Percentiles rank a stretch among this genome's conserved stretches.
These are phyloP conservation scores for Pleurotus cornucopiae DNA, from an alignment of 768 basidiomycete genomes.

Conservation along the genomic window DNA sequence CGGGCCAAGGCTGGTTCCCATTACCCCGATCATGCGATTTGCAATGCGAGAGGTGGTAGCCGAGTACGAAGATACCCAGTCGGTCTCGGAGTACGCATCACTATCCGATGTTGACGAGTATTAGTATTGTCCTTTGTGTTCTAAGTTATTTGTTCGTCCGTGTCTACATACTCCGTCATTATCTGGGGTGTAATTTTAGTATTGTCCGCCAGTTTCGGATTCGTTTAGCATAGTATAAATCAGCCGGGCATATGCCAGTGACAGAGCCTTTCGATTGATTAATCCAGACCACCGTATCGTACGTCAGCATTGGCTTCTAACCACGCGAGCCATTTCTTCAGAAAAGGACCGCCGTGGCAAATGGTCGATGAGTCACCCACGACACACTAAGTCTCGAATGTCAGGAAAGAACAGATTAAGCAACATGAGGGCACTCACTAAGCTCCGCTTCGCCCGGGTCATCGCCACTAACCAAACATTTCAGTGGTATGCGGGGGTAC, in stretches of 20 bases:
- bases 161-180: not conserved
- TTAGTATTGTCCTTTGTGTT: slow-evolving; percentile 20
- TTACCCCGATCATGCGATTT: slow-evolving; percentile 76
- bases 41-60: slow-evolving; percentile 83
- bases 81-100: slow-evolving; percentile 76
- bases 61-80: slow-evolving; percentile 76
- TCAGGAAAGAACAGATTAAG: not conserved
- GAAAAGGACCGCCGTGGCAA: slow-evolving; percentile 73
- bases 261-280: slow-evolving; percentile 9
- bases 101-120: slow-evolving; percentile 78
- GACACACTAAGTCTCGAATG: slow-evolving; percentile 55
- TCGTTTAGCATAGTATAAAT: not conserved
- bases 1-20: slow-evolving; percentile 73
- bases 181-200: not conserved
- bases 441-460: slow-evolving; percentile 86
- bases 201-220: not conserved
- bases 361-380: slow-evolving; percentile 95
- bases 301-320: slow-evolving; percentile 89
- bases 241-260: not conserved
- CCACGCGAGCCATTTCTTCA: slow-evolving; percentile 91
- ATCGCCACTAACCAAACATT: slow-evolving; percentile 59
- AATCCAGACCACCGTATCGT: slow-evolving; percentile 72
- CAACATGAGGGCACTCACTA: slow-evolving; percentile 48
- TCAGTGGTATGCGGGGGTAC: not conserved
- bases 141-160: not conserved